phyloP scores from a whole-genome alignment of 192 early-diverging fungal genomes.

The Haplosporangium gracile region DNA sequence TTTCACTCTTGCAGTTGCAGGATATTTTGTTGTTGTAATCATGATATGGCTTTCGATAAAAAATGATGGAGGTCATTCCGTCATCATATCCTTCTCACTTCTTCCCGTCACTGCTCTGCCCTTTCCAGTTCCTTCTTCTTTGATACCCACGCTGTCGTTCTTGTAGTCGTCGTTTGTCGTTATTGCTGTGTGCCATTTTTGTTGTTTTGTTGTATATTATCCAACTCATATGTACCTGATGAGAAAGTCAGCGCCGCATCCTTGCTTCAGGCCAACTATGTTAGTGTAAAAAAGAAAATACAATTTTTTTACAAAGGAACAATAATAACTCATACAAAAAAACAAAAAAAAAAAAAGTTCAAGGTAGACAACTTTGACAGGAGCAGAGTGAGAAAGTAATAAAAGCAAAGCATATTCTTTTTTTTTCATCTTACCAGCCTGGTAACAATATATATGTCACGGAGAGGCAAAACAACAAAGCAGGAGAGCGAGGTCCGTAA shows the following conservation, averaged over 20 bases:
- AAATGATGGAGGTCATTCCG: background rate
- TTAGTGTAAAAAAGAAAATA: background rate
- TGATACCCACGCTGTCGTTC: background rate
- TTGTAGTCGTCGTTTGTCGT: background rate
- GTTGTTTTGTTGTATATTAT: background rate
- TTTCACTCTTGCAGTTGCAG: too few relatives aligned
- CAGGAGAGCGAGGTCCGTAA: too few relatives aligned
- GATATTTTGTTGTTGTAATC: too few relatives aligned
- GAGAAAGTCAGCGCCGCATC: constrained; percentile 42
- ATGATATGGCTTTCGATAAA: background rate
- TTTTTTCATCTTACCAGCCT: background rate
- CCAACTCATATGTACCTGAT: constrained; percentile 12
- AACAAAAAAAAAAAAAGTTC: too few relatives aligned
- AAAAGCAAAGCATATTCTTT: background rate
- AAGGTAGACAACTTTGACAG: too few relatives aligned
- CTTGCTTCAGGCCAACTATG: constrained; percentile 38
- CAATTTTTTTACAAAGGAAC: background rate
- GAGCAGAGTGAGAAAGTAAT: background rate
- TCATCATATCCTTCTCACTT: background rate
- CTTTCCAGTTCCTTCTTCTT: background rate
- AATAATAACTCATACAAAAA: background rate
- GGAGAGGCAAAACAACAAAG: too few relatives aligned
- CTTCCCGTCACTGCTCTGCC: background rate
- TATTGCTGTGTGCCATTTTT: background rate
- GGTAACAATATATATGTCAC: too few relatives aligned